Evolutionary conservation across 805 yeast genomes (phyloP).

Genomic region (Metschnikowia gelsemii): DNA sequence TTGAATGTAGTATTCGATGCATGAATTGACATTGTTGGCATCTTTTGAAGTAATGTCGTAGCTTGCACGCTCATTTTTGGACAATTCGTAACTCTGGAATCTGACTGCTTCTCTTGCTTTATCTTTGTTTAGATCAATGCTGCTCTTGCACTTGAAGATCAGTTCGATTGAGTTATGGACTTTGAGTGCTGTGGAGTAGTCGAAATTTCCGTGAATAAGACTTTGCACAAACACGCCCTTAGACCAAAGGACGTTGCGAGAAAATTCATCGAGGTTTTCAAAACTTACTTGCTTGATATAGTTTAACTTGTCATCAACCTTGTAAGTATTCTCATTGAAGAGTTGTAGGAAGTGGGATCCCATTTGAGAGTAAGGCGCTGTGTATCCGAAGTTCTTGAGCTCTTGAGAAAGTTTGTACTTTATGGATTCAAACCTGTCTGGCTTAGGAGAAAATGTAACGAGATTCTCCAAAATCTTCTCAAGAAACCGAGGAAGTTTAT

Average conservation of each 20-base stretch:
- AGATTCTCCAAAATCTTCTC: slow-evolving; percentile 59
- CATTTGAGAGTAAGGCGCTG: slow-evolving; percentile 77
- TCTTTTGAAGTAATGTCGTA: slow-evolving; percentile 58
- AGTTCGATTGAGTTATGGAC: slow-evolving; percentile 45
- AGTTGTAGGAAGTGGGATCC: slow-evolving; percentile 60
- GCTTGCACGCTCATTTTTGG: slow-evolving; percentile 40
- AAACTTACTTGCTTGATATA: slow-evolving; percentile 45
- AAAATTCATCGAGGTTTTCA: slow-evolving; percentile 51
- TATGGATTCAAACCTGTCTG: slow-evolving; percentile 62
- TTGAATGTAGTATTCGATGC: slow-evolving; percentile 77
- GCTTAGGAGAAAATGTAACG: slow-evolving; percentile 47
- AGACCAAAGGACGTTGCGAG: slow-evolving; percentile 45
- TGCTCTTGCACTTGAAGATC: slow-evolving; percentile 25
- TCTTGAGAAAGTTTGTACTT: slow-evolving; percentile 64
- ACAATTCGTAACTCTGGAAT: slow-evolving; percentile 42
- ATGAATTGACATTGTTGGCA: slow-evolving; percentile 72
- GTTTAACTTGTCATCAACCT: slow-evolving; percentile 57
- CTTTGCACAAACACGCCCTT: slow-evolving; percentile 66
- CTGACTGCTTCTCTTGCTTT: slow-evolving; percentile 18
- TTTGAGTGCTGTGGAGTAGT: slow-evolving; percentile 51
- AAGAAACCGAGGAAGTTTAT: slow-evolving; percentile 67
- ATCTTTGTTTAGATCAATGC: slow-evolving; percentile 22
- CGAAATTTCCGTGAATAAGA: slow-evolving; percentile 73
- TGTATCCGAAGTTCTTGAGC: slow-evolving; percentile 65
- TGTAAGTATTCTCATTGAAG: slow-evolving; percentile 72